Evolutionary conservation across 2,329 filamentous ascomycete species (phyloP), one percentile per base, ranked within the genome.

Genomic region (Trichoderma lentiforme): DNA sequence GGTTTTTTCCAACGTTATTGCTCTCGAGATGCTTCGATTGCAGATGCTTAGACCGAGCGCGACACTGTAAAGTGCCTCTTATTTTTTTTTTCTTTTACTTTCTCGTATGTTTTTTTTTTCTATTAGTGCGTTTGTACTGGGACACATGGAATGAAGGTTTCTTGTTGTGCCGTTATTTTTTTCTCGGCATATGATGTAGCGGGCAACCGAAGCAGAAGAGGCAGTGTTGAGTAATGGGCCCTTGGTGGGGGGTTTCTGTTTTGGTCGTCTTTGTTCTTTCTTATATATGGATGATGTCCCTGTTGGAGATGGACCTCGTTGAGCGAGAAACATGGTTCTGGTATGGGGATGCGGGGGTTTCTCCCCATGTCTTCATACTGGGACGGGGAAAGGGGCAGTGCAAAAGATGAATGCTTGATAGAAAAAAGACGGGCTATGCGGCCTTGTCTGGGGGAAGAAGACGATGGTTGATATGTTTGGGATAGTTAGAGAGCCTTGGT

Each of bases 401-500:
- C 34, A 32, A 28, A 60, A 60, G 57, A 70, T 28, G 30, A 18
- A 70, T 28, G 28, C 14, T 51, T 26, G n/a, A 53, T 62, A 53
- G 57, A 70, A 62, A 62, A 53, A 57, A 58, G 63, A 32, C 32
- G 47, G 47, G 32, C 47, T 21, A 6, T 56, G 30, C 34, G 53
- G 34, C 14, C 12, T 6, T 68, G 56, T 39, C 56, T 34, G 26
- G 34, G 9, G n/a, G 43, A 36, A 61, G 56, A 34, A 30, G 18
- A 51, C 24, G 56, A 47, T 60, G 36, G 65, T 39, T 26, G 24
- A 32, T 15, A 21, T 60, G 43, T 26, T 61, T 12, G 36, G 28
- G 28, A 43, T 58, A 39, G 58, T 39, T 67, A 58, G 64, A 67
- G 32, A 28, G 64, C 64, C 64, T 57, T 67, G 51, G 51, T 34